Base-by-base conservation (phyloP, 495 filamentous ascomycete genomes). In the Neurospora sp. region DNA sequence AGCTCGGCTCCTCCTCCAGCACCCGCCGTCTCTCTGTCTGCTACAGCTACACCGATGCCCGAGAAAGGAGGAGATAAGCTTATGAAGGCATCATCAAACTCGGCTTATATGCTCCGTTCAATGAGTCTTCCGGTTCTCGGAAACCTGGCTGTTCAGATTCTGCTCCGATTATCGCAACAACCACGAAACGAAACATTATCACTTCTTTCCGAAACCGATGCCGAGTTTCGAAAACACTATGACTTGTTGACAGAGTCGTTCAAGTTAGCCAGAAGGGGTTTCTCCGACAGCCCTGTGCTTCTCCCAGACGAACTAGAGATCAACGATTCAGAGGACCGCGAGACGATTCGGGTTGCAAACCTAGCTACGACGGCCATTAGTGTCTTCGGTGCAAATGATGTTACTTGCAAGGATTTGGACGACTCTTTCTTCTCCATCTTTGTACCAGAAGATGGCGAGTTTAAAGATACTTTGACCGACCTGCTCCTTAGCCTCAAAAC, bases 401-500 rank as follows among this genome's bases (percentile, higher is more conserved):
- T 97, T 69, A 88, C 92, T 8, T 91, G 96, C 73, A 89, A 90
- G 31, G 92, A 96, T 77, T 83, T 97, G 42, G 93, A 97, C 77
- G 92, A 96, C 37, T 87, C 91, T 75, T 97, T 97, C 77, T 86
- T 96, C 31, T 89, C 92, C 54, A 93, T 93, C 0, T 97, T 97
- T 78, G 88, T 97, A 4, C 90, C 92, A 0, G 90, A 93, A 73
- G 90, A 91, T 18, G 87, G 79, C 20, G 80, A 80, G 42, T 80
- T 80, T 73, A 78, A 76, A 49, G 72, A 88, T n/a, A 86, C 89
- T 6, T 78, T 97, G 41, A 84, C 93, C 20, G 92, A 92, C 71
- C 76, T 97, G 37, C 93, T 92, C 75, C 84, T 97, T 20, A 91
- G 93, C 72, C 85, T 97, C 20, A 97, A 97, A 80, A 97, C 94